phyloP scores from a whole-genome alignment of 306 rosid species.

The Medicago arabica region DNA sequence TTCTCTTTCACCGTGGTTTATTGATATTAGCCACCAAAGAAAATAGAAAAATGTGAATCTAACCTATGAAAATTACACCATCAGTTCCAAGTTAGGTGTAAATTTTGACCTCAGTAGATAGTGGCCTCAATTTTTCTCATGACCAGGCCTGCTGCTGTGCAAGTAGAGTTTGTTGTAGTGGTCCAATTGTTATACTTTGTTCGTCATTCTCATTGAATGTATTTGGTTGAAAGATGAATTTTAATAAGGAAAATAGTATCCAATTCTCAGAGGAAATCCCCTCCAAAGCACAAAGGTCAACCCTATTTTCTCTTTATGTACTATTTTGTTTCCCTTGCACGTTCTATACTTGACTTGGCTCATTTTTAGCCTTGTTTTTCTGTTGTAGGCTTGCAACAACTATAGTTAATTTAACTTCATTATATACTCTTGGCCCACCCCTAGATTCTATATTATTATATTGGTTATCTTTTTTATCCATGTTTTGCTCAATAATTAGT shows the following conservation, averaged over 20 bases:
- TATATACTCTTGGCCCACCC: constrained; percentile 53
- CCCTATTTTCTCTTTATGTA: constrained; percentile 35
- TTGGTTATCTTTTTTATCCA: constrained; percentile 42
- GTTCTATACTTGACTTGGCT: constrained; percentile 47
- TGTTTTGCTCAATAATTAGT: constrained; percentile 31
- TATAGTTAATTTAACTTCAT: constrained; percentile 54
- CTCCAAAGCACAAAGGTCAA: constrained; percentile 68
- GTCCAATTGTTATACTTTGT: constrained; percentile 1
- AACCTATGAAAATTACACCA: neutral
- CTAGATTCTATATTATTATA: constrained; percentile 56
- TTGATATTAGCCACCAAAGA: neutral
- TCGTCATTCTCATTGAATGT: constrained; percentile 46
- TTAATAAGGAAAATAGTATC: constrained; percentile 41
- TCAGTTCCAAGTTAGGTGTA: constrained; percentile 15
- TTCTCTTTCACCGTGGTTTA: too few species aligned
- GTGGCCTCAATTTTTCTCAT: constrained; percentile 15
- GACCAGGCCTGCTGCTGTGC: neutral
- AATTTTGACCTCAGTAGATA: neutral
- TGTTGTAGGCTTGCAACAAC: constrained; percentile 43
- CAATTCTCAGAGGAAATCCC: constrained; percentile 40
- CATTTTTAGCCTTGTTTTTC: constrained; percentile 31
- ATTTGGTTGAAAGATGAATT: constrained; percentile 45
- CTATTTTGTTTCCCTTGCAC: constrained; percentile 47
- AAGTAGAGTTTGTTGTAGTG: constrained; percentile 15
- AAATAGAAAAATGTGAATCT: neutral